Conservation (phyloP, 257 asterid genomes). For the Rehmannia glutinosa region DNA sequence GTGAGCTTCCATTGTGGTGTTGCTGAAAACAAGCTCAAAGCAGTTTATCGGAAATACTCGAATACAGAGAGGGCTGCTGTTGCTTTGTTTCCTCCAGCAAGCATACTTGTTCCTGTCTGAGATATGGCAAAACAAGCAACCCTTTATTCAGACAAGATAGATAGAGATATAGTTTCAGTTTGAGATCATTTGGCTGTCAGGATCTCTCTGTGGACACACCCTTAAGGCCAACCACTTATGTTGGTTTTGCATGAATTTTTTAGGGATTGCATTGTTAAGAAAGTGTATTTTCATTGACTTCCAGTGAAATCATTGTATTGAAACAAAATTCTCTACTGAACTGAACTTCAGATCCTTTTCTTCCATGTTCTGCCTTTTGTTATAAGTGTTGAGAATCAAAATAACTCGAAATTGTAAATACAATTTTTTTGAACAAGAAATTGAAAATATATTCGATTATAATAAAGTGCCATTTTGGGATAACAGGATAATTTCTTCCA, state of each 20-base stretch:
- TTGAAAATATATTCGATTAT: no score
- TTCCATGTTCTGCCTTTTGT: no score
- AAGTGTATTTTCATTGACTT: not conserved
- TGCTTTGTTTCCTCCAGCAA: slow-evolving; percentile 71
- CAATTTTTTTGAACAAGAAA: no score
- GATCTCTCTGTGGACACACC: no score
- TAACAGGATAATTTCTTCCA: no score
- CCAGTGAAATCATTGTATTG: not conserved
- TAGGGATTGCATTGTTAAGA: not conserved
- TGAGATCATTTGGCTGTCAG: slow-evolving; percentile 13
- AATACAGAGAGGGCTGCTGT: slow-evolving; percentile 57
- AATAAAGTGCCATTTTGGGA: no score
- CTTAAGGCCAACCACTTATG: not conserved
- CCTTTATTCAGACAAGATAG: not conserved
- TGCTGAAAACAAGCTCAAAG: slow-evolving; percentile 55
- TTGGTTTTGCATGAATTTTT: no score
- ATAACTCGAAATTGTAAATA: no score
- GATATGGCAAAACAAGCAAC: no score
- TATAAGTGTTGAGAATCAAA: no score
- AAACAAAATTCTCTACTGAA: no score
- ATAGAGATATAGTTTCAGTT: not conserved
- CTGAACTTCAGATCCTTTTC: no score
- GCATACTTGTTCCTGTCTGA: slow-evolving; percentile 18
- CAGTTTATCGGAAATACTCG: slow-evolving; percentile 52
- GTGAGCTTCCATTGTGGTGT: slow-evolving; percentile 44